Base-by-base conservation (phyloP, 2,329 filamentous ascomycete species). In the Colletotrichum sp. region DNA sequence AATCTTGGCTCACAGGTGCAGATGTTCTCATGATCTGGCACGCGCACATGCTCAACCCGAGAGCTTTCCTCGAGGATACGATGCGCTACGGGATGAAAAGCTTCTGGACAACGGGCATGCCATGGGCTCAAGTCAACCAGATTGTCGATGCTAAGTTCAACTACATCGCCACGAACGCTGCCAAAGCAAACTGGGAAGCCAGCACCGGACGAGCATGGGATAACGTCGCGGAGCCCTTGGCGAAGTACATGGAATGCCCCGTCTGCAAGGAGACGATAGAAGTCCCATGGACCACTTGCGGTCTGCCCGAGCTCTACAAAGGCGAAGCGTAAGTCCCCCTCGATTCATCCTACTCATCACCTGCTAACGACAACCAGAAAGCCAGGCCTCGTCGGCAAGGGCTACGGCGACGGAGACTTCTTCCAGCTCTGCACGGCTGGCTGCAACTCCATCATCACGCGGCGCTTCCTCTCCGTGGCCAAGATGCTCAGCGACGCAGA, bases 1-100 rank as follows among this genome's bases (percentile, higher is more conserved):
- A 3, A 58, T 7, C 13, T 13, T 34, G 18, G 21, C n/a, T 36
- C 34, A 76, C 55, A 38, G 56, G 30, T 43, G 43, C 82, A 88
- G 94, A 96, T 83, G 91, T 96, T 1, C 83, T 96, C 24, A 94
- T 96, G 93, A 92, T 96, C 0, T 94, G 93, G 92, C 94, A 96
- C 82, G 87, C 93, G 0, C 94, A 95, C 80, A 93, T 95, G 91
- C 89, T 96, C 5, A 96, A 96, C 78, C 94, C 94, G 0, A 88
- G 93, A 55, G 87, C 86, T n/a, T 96, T 93, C 80, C 89, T 95
- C 6, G 94, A 96, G 79, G 94, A 96, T 81, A 92, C 92, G 79
- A 85, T 95, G 71, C 89, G 93, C 9, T 83, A 87, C 32, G 91
- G 90, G 0, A 78, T 87, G 4, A 86, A 87, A 71, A 85, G 89